phyloP scores from a whole-genome alignment of 768 basidiomycete species.

The Mycena leptocephala region DNA sequence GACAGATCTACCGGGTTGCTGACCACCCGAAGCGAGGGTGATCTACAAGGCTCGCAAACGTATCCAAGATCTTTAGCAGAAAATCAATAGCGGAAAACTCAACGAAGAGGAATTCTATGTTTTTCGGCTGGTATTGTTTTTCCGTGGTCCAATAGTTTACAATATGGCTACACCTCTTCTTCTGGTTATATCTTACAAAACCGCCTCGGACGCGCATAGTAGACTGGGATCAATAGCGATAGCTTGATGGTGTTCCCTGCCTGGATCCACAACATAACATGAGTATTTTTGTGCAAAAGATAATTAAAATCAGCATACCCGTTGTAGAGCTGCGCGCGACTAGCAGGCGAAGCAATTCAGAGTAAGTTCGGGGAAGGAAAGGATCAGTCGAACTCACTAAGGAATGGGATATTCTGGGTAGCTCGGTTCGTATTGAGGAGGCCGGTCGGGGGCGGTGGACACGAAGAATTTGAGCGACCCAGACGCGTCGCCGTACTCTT shows the following conservation, averaged over 20 bases:
- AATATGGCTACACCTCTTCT: constrained; percentile 31
- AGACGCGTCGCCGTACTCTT: constrained; percentile 61
- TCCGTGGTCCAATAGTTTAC: constrained; percentile 12
- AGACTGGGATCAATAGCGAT: constrained; percentile 23
- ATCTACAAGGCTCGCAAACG: background rate
- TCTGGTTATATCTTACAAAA: constrained; percentile 26
- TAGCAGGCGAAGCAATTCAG: background rate
- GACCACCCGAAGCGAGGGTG: background rate
- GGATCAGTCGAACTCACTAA: background rate
- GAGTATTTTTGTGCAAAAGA: background rate
- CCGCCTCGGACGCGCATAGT: background rate
- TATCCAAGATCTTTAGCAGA: too few relatives aligned
- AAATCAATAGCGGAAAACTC: too few relatives aligned
- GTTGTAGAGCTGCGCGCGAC: constrained; percentile 15
- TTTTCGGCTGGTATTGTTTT: background rate
- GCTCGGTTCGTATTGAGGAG: constrained; percentile 42
- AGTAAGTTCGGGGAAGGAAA: background rate
- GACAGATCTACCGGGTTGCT: constrained; percentile 6
- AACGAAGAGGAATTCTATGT: background rate
- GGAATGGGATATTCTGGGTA: constrained; percentile 26
- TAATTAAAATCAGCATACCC: constrained; percentile 1
- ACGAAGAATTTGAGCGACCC: constrained; percentile 69
- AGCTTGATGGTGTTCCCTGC: constrained; percentile 9
- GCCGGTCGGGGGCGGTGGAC: constrained; percentile 62
- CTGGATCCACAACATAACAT: constrained; percentile 9